A percentile compares a stretch with the other conserved stretches of the same genome.
Conservation (phyloP, 768 basidiomycete species). For the Mycena latifolia region DNA sequence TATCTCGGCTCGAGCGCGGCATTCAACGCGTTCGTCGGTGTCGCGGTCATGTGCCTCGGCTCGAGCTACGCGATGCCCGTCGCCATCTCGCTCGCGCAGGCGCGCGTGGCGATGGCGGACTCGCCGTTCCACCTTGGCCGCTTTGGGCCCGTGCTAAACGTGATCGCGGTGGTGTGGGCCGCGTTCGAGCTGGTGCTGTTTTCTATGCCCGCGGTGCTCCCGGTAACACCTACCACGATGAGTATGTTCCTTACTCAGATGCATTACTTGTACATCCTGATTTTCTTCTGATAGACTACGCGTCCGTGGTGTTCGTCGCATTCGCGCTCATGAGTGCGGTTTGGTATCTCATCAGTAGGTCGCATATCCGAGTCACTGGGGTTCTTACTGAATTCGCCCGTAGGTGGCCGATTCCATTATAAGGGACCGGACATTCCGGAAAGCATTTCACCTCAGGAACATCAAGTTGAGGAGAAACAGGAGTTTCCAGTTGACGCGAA, state of each 20-base stretch:
- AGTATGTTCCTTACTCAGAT: conserved; percentile 44
- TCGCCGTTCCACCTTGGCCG: conserved; percentile 66
- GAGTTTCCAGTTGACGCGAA: too few species aligned
- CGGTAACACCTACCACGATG: conserved; percentile 65
- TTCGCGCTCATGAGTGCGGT: conserved; percentile 68
- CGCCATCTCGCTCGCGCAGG: conserved; percentile 60
- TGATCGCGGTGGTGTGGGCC: conserved; percentile 69
- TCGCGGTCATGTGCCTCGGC: conserved; percentile 74
- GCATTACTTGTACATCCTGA: neutral
- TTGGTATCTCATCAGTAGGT: conserved; percentile 73
- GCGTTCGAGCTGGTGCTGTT: conserved; percentile 73
- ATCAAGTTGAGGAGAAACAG: conserved; percentile 1
- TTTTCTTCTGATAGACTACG: conserved; percentile 61
- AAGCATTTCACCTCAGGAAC: neutral
- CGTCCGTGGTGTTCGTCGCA: conserved; percentile 75
- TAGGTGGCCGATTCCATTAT: conserved; percentile 31
- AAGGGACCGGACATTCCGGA: conserved; percentile 29
- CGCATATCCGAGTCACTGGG: neutral
- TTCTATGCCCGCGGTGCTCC: conserved; percentile 75
- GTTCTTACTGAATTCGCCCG: neutral
- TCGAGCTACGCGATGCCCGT: conserved; percentile 76
- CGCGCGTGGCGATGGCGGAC: conserved; percentile 57
- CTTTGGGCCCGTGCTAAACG: conserved; percentile 61
- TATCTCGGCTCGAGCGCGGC: conserved; percentile 72
- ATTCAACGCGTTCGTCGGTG: conserved; percentile 77